phyloP scores from a whole-genome alignment of 2,329 filamentous ascomycete genomes.

The Alternaria ventricosa region DNA sequence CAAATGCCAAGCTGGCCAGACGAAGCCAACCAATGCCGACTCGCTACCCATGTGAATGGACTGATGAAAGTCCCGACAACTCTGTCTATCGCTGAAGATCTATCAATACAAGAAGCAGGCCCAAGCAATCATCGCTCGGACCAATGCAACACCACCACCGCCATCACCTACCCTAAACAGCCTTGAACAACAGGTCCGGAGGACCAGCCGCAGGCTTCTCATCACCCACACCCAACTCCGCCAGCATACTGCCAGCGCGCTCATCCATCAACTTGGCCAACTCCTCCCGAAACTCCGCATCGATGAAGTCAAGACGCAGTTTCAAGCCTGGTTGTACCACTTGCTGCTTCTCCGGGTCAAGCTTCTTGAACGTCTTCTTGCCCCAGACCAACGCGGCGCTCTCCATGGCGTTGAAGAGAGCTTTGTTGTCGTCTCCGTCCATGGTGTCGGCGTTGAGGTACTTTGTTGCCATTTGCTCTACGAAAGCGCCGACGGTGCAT shows the following conservation, averaged over 20 bases:
- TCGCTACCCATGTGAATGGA: background rate
- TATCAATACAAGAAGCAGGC: background rate
- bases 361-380: constrained; percentile 1
- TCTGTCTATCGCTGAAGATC: background rate
- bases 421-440: constrained; percentile 21
- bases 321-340: constrained; percentile 15
- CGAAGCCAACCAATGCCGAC: background rate
- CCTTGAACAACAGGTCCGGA: background rate
- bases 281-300: constrained; percentile 7
- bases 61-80: background rate
- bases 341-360: background rate
- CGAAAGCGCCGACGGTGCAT: constrained; percentile 12
- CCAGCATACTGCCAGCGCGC: background rate
- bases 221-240: background rate
- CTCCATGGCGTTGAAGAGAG: constrained; percentile 10
- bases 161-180: background rate
- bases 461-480: constrained; percentile 4
- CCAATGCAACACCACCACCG: background rate
- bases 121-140: background rate
- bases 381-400: constrained; percentile 23
- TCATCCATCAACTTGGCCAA: constrained; percentile 8
- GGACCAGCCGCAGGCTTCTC: background rate
- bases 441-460: constrained; percentile 1
- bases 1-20: background rate
- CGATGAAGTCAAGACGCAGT: constrained; percentile 21